Evolutionary conservation across 2,329 filamentous ascomycete genomes (phyloP).

Genomic region (Sarocladium strictum): DNA sequence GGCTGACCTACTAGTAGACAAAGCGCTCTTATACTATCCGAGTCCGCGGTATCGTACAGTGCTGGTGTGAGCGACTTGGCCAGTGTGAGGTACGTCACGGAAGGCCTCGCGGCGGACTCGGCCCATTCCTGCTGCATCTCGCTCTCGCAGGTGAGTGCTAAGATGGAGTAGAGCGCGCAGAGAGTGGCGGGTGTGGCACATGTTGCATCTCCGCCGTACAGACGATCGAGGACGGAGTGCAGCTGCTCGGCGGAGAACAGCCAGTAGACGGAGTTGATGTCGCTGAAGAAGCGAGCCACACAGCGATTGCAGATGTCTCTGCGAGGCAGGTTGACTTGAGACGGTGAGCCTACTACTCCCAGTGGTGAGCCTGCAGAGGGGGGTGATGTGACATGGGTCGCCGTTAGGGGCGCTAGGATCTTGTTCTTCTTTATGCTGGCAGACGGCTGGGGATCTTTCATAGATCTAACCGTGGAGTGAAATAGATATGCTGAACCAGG

Average conservation of each 20-base stretch:
- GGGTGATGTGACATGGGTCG: not conserved
- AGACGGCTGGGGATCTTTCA: conserved; percentile 1
- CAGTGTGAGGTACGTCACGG: conserved; percentile 3
- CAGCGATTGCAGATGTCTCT: conserved; percentile 3
- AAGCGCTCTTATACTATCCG: not conserved
- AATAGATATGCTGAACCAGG: conserved; percentile 5
- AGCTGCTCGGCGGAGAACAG: conserved; percentile 3
- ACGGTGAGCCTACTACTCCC: not conserved
- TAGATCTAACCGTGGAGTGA: conserved; percentile 1
- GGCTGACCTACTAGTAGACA: not conserved
- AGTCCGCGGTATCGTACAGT: not conserved
- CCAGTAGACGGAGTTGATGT: conserved; percentile 9
- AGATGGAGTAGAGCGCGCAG: not conserved
- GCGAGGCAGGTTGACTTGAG: conserved; percentile 1
- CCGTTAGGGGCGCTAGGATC: not conserved
- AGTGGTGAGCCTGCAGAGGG: not conserved
- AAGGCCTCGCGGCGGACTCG: not conserved
- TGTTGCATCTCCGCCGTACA: not conserved
- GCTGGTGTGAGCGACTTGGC: conserved; percentile 4
- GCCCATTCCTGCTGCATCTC: conserved; percentile 8
- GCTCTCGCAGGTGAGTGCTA: conserved; percentile 5
- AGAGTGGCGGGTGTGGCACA: not conserved
- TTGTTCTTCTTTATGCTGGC: not conserved
- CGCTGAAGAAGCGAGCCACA: not conserved
- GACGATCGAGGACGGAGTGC: not conserved